Evolutionary conservation across 2,329 filamentous ascomycete species (phyloP).

Genomic region (Ophiostoma sp.): DNA sequence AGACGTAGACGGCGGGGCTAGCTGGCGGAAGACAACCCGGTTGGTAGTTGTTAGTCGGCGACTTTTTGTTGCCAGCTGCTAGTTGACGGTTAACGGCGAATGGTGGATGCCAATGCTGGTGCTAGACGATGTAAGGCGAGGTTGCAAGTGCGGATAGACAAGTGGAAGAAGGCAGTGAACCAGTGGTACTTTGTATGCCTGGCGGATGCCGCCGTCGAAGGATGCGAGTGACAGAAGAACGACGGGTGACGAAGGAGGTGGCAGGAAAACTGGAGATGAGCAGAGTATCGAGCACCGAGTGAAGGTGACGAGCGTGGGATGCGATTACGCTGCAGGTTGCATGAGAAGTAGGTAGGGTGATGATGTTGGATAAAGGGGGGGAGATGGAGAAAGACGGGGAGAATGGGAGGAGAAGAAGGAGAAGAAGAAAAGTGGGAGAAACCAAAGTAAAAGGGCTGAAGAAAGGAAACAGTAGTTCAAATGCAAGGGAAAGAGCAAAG

Average conservation of each 20-base stretch:
- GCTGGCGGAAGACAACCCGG: background rate
- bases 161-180: background rate
- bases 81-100: background rate
- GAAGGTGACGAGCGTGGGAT: background rate
- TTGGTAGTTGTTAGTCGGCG: background rate
- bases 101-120: background rate
- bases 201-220: background rate
- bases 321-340: background rate
- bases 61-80: background rate
- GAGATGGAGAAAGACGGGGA: background rate
- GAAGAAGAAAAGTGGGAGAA: background rate
- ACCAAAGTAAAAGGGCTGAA: background rate
- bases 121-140: background rate
- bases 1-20: background rate
- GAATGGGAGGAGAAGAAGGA: background rate
- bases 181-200: background rate
- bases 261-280: slow-evolving; percentile 6
- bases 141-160: background rate
- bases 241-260: background rate
- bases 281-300: background rate
- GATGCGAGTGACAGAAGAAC: background rate
- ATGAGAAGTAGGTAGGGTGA: background rate
- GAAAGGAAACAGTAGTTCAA: background rate
- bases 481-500: background rate
- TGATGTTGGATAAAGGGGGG: background rate